These are phyloP conservation scores for Sordariomycetes sp. DNA, from an alignment of 2,329 filamentous ascomycete genomes.

Conservation along the genomic window DNA sequence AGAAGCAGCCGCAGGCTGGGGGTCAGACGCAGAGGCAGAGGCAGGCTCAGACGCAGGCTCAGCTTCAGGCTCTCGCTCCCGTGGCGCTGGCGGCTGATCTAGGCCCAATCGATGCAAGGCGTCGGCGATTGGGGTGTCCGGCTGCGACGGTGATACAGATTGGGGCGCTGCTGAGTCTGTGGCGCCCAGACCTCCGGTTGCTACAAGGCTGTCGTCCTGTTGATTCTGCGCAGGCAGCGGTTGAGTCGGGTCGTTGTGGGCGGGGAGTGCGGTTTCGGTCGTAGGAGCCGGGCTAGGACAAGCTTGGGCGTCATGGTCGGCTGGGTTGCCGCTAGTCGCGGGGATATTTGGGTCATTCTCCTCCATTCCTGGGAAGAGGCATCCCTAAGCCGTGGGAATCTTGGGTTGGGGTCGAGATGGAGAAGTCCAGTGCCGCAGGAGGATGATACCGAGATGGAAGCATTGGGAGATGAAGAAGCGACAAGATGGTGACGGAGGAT, in stretches of 20 bases:
- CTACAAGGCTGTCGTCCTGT: neutral
- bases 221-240: neutral
- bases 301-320: neutral
- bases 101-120: neutral
- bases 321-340: neutral
- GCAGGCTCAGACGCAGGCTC: neutral
- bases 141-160: neutral
- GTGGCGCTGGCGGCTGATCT: neutral
- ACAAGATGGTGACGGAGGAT: no score
- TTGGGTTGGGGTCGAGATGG: no score
- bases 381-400: neutral
- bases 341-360: neutral
- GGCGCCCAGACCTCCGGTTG: neutral
- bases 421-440: no score
- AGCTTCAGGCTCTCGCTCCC: neutral
- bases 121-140: neutral
- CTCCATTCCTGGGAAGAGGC: neutral
- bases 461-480: no score
- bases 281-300: no score
- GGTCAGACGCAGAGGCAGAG: no score
- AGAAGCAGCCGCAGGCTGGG: no score
- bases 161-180: neutral
- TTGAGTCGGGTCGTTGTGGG: neutral
- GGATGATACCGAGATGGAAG: no score
- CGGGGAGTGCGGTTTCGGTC: neutral